phyloP scores from a whole-genome alignment of 345 rosid genomes.

The Brassica napus region Da-Ae NC_063439.1:864001-864500 shows the following conservation, averaged over 20 bases:
- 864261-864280: conserved; percentile 75
- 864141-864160: conserved; percentile 60
- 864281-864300: conserved; percentile 67
- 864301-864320: conserved; percentile 76
- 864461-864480: conserved; percentile 54
- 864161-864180: conserved; percentile 85
- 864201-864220: conserved; percentile 98
- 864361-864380: conserved; percentile 73
- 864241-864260: conserved; percentile 84
- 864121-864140: conserved; percentile 74
- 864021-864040: conserved; percentile 95
- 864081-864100: conserved; percentile 91
- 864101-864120: conserved; percentile 80
- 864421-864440: conserved; percentile 82
- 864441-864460: conserved; percentile 80
- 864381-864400: conserved; percentile 65
- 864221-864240: conserved; percentile 95
- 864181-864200: conserved; percentile 85
- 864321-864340: conserved; percentile 73
- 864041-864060: conserved; percentile 93
- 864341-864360: conserved; percentile 53
- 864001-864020: conserved; percentile 68
- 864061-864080: conserved; percentile 96
- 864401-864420: conserved; percentile 63
- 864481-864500: conserved; percentile 45